phyloP scores from a whole-genome alignment of 148 eudicot species.

The Chenopodium album region DNA sequence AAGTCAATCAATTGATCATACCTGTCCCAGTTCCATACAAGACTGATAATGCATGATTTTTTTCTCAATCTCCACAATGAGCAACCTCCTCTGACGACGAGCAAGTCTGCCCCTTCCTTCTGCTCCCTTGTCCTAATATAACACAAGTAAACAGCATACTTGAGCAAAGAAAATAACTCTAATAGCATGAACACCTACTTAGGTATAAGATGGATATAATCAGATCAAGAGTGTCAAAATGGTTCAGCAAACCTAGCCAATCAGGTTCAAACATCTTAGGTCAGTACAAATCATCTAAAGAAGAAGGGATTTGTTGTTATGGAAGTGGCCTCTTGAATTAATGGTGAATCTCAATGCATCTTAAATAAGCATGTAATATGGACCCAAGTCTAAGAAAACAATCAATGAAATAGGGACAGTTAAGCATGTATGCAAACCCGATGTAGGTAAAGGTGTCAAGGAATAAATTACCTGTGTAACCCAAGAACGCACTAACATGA shows the following conservation, averaged over 20 bases:
- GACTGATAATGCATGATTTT: constrained; percentile 74
- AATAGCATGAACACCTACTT: background rate
- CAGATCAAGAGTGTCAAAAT: background rate
- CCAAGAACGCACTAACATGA: constrained; percentile 83
- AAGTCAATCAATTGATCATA: constrained; percentile 19
- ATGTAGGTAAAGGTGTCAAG: background rate
- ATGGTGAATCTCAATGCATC: background rate
- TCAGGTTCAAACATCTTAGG: background rate
- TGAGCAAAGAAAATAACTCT: background rate
- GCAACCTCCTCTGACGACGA: constrained; percentile 78
- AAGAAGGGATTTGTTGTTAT: background rate
- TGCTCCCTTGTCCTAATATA: constrained; percentile 75
- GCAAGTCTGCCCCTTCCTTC: constrained; percentile 96
- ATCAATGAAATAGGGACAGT: background rate
- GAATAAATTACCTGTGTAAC: constrained; percentile 59
- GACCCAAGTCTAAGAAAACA: background rate
- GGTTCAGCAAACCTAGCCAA: constrained; percentile 7
- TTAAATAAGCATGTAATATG: background rate
- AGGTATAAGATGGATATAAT: background rate
- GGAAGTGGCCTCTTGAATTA: background rate
- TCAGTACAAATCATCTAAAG: background rate
- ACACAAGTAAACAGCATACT: constrained; percentile 1
- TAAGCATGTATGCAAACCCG: background rate
- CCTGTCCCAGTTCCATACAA: constrained; percentile 75
- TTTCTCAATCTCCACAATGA: constrained; percentile 89